Base-by-base conservation (phyloP, 2,329 filamentous ascomycete species). In the Penicillium sp. region DNA sequence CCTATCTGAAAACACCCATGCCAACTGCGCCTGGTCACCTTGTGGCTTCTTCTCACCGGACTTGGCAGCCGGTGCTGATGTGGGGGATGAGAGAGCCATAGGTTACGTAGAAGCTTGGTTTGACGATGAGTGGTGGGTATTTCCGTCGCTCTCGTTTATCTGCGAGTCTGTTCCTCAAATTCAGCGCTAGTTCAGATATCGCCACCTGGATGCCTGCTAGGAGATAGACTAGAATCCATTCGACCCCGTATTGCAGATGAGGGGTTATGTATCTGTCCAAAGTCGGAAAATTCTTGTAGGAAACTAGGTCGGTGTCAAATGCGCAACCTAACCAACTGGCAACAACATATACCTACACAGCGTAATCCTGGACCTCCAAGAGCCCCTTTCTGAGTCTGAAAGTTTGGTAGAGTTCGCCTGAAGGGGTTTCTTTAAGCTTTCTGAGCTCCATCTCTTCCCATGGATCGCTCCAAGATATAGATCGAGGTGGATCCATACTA, bases 21-120 rank as follows among this genome's bases (percentile, higher is more conserved):
- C 41, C 12, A 11, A 29, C 7, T 35, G 22, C 22, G 40, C 30
- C 16, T 30, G 35, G 14, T 22, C 29, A 31, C 29, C 22, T 18
- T 1, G 19, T 35, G 44, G 29, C 19, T 45, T 16, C 35, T 22
- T 25, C 36, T 50, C 47, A 50, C 47, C 47, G 47, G 28, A 31
- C 29, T 34, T 39, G 22, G 19, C 29, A 10, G 31, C 6, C 8
- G n/a, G 11, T 34, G 10, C 1, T 11, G 9, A 16, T 19, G 12
- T 16, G 25, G 8, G 12, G 18, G 13, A 25, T 13, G 22, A 12
- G 11, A 37, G 27, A 37, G 8, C 18, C 3, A 29, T 43, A 27
- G 18, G 14, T 22, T 22, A 12, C 11, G n/a, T 19, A 8, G 9
- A 43, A 18, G n/a, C 19, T 49, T 43, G n/a, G 33, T 31, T 19